These are phyloP conservation scores for Trametes hirsuta DNA, from an alignment of 1,284 basidiomycete species.

Conservation along the genomic window DNA sequence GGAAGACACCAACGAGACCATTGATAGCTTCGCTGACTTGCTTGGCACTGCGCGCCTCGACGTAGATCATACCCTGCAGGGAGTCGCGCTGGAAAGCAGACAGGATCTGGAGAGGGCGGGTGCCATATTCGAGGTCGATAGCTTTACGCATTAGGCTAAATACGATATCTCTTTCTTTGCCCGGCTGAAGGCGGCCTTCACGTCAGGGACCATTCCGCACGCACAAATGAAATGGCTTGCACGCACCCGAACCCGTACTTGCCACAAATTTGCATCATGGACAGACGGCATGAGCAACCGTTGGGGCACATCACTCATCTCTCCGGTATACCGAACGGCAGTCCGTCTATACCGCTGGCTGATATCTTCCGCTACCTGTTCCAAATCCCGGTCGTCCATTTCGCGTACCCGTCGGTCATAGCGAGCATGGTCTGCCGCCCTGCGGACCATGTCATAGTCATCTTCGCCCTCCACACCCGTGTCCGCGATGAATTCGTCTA, in stretches of 20 bases:
- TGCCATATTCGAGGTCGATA: constrained; percentile 77
- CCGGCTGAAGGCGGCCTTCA: constrained; percentile 55
- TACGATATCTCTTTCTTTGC: constrained; percentile 91
- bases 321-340: constrained; percentile 79
- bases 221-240: not conserved
- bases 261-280: constrained; percentile 95
- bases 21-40: constrained; percentile 86
- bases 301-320: constrained; percentile 94
- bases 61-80: constrained; percentile 92
- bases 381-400: constrained; percentile 83
- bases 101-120: constrained; percentile 80
- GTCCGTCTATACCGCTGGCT: constrained; percentile 80
- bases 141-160: constrained; percentile 95
- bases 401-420: constrained; percentile 79
- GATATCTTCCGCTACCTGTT: constrained; percentile 85
- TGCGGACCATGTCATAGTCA: constrained; percentile 67
- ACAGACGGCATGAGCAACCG: constrained; percentile 97
- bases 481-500: constrained; percentile 85
- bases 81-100: constrained; percentile 97
- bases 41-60: constrained; percentile 89
- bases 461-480: constrained; percentile 66
- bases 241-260: constrained; percentile 88
- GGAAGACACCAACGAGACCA: constrained; percentile 93
- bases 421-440: constrained; percentile 73
- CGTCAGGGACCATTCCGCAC: constrained; percentile 8